Evolutionary conservation across 1,284 basidiomycete genomes (phyloP).

Genomic region (Puccinia triticina): DNA sequence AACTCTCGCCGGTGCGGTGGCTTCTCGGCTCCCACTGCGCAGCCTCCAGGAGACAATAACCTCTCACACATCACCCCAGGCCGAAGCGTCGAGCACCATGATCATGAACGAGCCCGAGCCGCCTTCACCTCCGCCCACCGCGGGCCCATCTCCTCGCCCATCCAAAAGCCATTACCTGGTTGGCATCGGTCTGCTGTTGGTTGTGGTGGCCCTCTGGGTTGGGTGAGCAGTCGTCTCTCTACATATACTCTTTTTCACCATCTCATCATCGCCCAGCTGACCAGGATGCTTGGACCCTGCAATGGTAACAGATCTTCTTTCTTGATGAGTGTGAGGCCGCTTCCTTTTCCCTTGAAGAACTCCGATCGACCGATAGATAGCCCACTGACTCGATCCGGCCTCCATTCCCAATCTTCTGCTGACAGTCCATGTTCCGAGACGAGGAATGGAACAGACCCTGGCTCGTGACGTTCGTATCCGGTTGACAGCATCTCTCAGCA

Average conservation of each 20-base stretch:
- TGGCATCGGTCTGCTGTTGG: constrained; percentile 38
- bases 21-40: no score
- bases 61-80: no score
- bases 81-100: not conserved
- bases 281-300: not conserved
- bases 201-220: constrained; percentile 49
- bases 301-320: constrained; percentile 31
- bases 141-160: not conserved
- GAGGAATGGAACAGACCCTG: constrained; percentile 46
- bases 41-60: no score
- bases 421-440: constrained; percentile 45
- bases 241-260: not conserved
- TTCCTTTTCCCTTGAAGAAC: not conserved
- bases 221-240: constrained; percentile 19
- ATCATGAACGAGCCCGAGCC: constrained; percentile 42
- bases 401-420: not conserved
- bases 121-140: constrained; percentile 23
- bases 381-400: not conserved
- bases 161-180: constrained; percentile 1
- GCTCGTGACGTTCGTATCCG: constrained; percentile 45
- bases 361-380: not conserved
- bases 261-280: not conserved
- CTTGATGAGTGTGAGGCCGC: constrained; percentile 47
- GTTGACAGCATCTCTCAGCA: not conserved
- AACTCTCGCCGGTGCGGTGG: no score